Conservation (phyloP, 2,329 filamentous ascomycete species). For the Trichoderma semiorbis region DNA sequence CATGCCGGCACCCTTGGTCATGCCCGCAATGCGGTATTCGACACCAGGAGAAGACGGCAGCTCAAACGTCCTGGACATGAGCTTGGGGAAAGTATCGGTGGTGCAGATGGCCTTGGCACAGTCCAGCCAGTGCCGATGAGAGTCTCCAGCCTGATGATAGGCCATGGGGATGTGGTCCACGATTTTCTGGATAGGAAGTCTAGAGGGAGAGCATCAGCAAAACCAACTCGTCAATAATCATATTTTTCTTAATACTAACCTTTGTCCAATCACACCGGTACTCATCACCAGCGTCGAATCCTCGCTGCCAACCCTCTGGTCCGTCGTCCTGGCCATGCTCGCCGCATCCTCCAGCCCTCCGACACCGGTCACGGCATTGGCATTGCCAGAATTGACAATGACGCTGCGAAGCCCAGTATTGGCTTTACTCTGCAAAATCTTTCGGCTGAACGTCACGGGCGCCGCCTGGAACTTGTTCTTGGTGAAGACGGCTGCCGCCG, state of each 20-base stretch:
- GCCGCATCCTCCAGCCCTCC: conserved; percentile 85
- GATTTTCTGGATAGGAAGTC: conserved; percentile 89
- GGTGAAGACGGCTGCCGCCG: conserved; percentile 90
- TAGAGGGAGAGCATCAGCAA: conserved; percentile 29
- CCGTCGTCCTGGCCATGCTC: conserved; percentile 76
- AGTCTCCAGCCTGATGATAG: conserved; percentile 64
- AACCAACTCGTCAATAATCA: background rate
- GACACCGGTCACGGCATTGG: conserved; percentile 93
- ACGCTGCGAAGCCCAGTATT: conserved; percentile 74
- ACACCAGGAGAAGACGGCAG: conserved; percentile 74
- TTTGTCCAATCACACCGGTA: conserved; percentile 94
- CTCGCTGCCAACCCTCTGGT: conserved; percentile 53
- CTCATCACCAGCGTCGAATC: conserved; percentile 89
- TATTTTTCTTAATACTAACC: conserved; percentile 36
- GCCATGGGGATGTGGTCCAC: conserved; percentile 75
- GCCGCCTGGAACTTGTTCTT: conserved; percentile 98
- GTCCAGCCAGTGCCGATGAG: conserved; percentile 81
- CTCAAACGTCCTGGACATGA: conserved; percentile 78
- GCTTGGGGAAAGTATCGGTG: conserved; percentile 97
- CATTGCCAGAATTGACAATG: conserved; percentile 92
- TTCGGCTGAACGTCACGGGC: conserved; percentile 80
- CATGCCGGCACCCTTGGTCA: conserved; percentile 98
- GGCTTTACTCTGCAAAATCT: conserved; percentile 62
- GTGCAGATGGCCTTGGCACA: conserved; percentile 93
- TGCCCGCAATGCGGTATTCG: conserved; percentile 83